Evolutionary conservation across 2,329 filamentous ascomycete species (phyloP).

Genomic region (Metarhizium guizhouense): DNA sequence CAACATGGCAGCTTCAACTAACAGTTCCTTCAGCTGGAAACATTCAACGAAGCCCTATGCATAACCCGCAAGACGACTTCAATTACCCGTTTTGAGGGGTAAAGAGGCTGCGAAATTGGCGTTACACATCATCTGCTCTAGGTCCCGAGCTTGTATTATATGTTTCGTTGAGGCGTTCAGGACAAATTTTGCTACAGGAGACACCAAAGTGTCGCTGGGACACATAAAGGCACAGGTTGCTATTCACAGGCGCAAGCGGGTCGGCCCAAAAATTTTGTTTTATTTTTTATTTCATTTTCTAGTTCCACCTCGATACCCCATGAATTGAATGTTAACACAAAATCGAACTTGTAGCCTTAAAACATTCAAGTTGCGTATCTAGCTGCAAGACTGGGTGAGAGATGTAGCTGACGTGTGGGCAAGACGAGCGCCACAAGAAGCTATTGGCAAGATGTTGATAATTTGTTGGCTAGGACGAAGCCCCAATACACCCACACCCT

Average conservation of each 20-base stretch:
- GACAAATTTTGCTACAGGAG: not conserved
- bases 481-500: too few species aligned
- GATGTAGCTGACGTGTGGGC: too few species aligned
- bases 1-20: not conserved
- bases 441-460: too few species aligned
- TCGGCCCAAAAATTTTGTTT: not conserved
- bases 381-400: too few species aligned
- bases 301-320: not conserved
- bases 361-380: not conserved
- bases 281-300: not conserved
- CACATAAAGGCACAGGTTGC: not conserved
- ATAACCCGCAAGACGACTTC: constrained; percentile 1
- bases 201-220: not conserved
- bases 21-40: not conserved
- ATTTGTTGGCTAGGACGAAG: too few species aligned
- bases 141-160: not conserved
- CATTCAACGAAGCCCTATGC: not conserved
- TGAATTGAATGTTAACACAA: not conserved
- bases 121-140: not conserved
- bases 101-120: not conserved
- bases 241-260: not conserved
- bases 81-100: not conserved
- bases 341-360: not conserved
- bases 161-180: not conserved
- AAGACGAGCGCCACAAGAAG: too few species aligned